Base-by-base conservation (phyloP, 2,329 filamentous ascomycete species). In the Lasiodiplodia sp. region DNA sequence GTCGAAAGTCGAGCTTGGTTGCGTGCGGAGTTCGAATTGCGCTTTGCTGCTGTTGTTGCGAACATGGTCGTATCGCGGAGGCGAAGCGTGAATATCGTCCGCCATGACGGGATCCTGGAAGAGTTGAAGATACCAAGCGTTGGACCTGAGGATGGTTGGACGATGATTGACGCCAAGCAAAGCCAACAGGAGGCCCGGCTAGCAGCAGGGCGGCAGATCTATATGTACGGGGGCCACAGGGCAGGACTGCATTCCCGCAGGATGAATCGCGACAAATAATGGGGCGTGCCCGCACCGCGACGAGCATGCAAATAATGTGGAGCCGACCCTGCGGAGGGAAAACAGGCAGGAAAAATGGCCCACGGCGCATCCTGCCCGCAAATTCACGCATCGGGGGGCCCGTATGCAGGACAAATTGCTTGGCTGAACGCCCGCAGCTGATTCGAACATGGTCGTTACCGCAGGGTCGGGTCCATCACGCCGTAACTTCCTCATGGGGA, bases 381-480 rank as follows among this genome's bases (percentile, higher is more conserved):
- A 63, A 44, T 51, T 25, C 23, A 47, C 44, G 44, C 58, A 21
- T 49, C 11, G 7, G 16, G 23, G 25, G 28, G 18, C 21, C 28
- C 23, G 31, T 47, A 31, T 51, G 60, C 60, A 47, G 18, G 44
- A 47, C 37, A 23, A 44, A 64, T 64, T 34, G 47, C 44, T 64
- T 64, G 60, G 60, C 60, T 64, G 60, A 28, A 52, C 25, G 31
- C 21, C 23, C 40, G 34, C 55, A 21, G 55, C n/a, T 21, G 55
- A 14, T 25, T 53, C 25, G 55, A 47, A 38, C 55, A 18, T 28
- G 38, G 56, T 60, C 56, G 56, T 60, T 64, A 64, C 47, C 60
- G 31, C 16, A 31, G 11, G 4, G 60, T 6, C 37, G 60, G 47
- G 60, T 52, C 51, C 60, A 49, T 31, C 28, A 47, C 60, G 44